Evolutionary conservation across 2,329 filamentous ascomycete genomes (phyloP).

Genomic region (Emydomyces testavorans): DNA sequence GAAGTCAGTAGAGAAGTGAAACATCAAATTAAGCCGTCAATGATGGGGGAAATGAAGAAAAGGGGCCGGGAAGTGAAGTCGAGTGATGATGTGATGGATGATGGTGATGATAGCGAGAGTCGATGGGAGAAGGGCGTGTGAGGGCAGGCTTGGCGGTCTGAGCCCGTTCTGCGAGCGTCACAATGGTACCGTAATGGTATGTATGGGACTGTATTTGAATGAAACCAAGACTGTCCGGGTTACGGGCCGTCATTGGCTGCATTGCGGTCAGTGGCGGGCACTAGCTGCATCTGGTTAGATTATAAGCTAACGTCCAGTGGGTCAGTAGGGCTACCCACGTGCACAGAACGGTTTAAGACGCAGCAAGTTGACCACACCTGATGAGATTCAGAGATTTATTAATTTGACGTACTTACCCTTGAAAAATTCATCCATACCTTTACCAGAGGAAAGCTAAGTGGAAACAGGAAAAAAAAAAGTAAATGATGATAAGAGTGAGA

Average conservation of each 20-base stretch:
- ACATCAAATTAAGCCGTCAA: background rate
- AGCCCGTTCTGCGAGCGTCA: background rate
- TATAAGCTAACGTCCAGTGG: background rate
- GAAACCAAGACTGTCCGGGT: background rate
- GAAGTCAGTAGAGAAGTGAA: background rate
- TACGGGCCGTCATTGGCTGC: background rate
- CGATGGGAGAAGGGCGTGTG: slow-evolving; percentile 5
- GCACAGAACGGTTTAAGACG: background rate
- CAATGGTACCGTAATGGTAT: no score
- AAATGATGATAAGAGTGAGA: no score
- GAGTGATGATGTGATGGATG: slow-evolving; percentile 4
- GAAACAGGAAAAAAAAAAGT: no score
- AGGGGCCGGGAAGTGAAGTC: background rate
- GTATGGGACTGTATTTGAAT: no score
- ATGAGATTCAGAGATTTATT: no score
- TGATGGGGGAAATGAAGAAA: background rate
- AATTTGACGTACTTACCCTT: no score
- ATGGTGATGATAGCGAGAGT: background rate
- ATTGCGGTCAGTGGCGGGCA: background rate
- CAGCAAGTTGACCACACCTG: no score
- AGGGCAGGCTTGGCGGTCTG: slow-evolving; percentile 10
- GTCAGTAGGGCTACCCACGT: background rate
- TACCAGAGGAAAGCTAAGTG: no score
- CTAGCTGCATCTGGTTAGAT: background rate
- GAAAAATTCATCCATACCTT: no score